Base-by-base conservation (phyloP, 2,329 filamentous ascomycete genomes). In the Diaporthe nobilis region DNA sequence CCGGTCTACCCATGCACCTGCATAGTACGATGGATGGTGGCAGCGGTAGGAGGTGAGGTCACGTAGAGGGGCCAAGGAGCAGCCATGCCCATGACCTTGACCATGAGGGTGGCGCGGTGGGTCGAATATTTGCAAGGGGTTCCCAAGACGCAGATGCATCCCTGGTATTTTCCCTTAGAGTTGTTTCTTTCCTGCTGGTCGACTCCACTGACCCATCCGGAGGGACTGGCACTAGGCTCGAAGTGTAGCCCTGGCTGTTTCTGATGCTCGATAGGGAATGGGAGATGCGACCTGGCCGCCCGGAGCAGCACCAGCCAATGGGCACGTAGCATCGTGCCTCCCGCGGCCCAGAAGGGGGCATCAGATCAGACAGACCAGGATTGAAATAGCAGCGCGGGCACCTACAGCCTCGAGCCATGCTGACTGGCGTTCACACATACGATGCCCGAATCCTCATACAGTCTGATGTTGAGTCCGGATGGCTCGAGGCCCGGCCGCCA, bases 351-450 rank as follows among this genome's bases (percentile, higher is more conserved):
- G 5, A 44, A 44, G 53, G 10, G n/a, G 44, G 42, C 31, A 39
- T 28, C 34, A 47, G 42, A 72, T 42, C 71, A 58, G 57, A 42
- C 55, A 63, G 28, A 20, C 39, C 31, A 34, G 39, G n/a, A 74
- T 68, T 57, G 68, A 70, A 76, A 76, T 76, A 76, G 75, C 57
- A 76, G 71, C 75, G 57, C 47, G 65, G 65, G 65, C 28, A 44
- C 9, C 44, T 55, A 47, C 31, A 53, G 25, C 61, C 47, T 31
- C 61, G 72, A 70, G 63, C 44, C 63, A 65, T 51, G 47, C 53
- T 47, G 63, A 71, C 44, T n/a, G 39, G 15, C 71, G 42, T 61
- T 31, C 47, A 42, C 10, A 39, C 39, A 47, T 13, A 47, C 61
- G 67, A 53, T 34, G 15, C 42, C n/a, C 17, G 44, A 34, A 58